phyloP scores from a whole-genome alignment of 2,329 filamentous ascomycete species.

The Sporothrix inflata region DNA sequence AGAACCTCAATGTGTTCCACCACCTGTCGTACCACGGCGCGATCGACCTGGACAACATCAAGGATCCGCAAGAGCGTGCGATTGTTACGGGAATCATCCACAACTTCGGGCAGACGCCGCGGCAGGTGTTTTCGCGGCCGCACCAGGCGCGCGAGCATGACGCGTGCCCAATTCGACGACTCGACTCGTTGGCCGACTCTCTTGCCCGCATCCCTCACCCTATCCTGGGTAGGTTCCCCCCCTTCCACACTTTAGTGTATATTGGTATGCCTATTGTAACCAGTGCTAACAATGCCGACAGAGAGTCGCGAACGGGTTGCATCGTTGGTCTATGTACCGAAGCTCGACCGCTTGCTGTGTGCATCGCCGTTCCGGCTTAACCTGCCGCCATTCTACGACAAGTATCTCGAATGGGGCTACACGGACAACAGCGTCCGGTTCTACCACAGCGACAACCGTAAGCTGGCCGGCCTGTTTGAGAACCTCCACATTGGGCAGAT shows the following conservation, averaged over 20 bases:
- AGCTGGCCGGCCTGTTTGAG: slow-evolving; percentile 85
- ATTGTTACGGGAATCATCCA: slow-evolving; percentile 96
- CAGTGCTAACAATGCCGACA: slow-evolving; percentile 32
- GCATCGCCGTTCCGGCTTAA: slow-evolving; percentile 84
- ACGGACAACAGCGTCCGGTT: slow-evolving; percentile 92
- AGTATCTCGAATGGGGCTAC: slow-evolving; percentile 95
- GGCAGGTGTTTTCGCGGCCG: slow-evolving; percentile 84
- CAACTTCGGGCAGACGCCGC: slow-evolving; percentile 96
- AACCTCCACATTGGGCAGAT: slow-evolving; percentile 92
- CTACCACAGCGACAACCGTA: slow-evolving; percentile 76
- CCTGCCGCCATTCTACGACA: slow-evolving; percentile 82
- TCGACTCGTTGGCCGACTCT: slow-evolving; percentile 78
- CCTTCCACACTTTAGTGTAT: neutral
- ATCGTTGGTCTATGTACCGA: slow-evolving; percentile 75
- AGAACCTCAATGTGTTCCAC: slow-evolving; percentile 93
- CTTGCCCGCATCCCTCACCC: slow-evolving; percentile 79
- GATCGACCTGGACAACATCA: slow-evolving; percentile 87
- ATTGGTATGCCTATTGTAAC: neutral
- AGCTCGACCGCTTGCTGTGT: slow-evolving; percentile 80
- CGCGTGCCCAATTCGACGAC: slow-evolving; percentile 64
- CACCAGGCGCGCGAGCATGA: slow-evolving; percentile 77
- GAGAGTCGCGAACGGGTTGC: slow-evolving; percentile 78
- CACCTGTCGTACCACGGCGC: slow-evolving; percentile 94
- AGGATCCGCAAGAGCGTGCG: slow-evolving; percentile 81
- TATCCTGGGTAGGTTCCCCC: slow-evolving; percentile 60